Conservation (phyloP, 129 eudicot species). For the Arctium minus region DNA sequence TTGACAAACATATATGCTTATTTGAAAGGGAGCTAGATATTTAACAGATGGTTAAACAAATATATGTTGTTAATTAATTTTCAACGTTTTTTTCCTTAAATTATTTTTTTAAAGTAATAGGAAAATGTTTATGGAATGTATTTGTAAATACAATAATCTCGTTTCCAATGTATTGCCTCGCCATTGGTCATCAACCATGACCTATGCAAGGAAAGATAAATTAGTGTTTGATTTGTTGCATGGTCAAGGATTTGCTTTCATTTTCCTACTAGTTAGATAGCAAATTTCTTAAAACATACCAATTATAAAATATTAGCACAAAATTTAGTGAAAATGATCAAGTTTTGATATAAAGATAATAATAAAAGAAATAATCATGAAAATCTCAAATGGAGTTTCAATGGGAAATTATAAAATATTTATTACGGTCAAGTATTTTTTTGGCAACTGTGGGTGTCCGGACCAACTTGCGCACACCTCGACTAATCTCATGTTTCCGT, state of each 20-base stretch:
- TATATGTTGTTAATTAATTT: background rate
- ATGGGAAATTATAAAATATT: background rate
- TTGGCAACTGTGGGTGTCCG: too few species aligned
- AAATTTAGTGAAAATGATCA: background rate
- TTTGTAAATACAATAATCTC: background rate
- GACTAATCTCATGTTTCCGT: too few species aligned
- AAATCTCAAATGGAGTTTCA: background rate
- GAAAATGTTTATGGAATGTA: background rate
- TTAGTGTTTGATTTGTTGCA: background rate
- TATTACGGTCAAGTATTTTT: too few species aligned
- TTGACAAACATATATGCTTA: too few species aligned
- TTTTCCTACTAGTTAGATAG: background rate
- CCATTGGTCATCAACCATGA: too few species aligned
- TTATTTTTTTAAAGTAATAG: background rate
- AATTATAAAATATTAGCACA: background rate
- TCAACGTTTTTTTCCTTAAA: background rate
- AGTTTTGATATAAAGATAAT: background rate
- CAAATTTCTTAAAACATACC: background rate
- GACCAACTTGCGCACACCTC: too few species aligned
- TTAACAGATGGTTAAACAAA: too few species aligned
- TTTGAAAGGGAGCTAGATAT: too few species aligned
- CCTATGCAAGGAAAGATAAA: too few species aligned
- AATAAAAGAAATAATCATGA: background rate
- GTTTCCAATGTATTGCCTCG: background rate
- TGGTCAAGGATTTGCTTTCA: background rate